phyloP scores from a whole-genome alignment of 148 eudicot genomes.

The Silene uniflora region DNA sequence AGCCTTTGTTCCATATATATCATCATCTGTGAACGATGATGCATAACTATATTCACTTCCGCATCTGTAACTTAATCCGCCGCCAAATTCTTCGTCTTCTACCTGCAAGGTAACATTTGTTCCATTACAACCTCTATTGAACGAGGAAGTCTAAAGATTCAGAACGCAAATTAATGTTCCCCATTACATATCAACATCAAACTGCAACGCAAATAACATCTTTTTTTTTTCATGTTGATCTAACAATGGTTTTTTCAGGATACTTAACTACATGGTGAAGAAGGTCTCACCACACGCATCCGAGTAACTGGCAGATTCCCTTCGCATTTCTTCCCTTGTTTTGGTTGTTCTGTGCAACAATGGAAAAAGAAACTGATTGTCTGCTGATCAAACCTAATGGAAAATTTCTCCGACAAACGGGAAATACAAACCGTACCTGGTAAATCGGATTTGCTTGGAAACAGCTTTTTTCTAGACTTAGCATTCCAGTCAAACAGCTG shows the following conservation, averaged over 20 bases:
- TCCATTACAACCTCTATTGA: too few relatives aligned
- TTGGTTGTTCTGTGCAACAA: constrained; percentile 49
- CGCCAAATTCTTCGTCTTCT: constrained; percentile 62
- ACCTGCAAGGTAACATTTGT: constrained; percentile 32
- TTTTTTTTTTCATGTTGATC: not conserved
- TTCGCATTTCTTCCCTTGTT: constrained; percentile 65
- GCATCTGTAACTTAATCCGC: constrained; percentile 51
- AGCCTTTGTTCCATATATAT: constrained; percentile 50
- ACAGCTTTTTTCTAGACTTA: constrained; percentile 89
- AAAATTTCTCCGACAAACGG: not conserved
- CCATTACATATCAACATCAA: too few relatives aligned
- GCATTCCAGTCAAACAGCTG: constrained; percentile 98
- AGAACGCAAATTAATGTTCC: too few relatives aligned
- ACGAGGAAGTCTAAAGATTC: too few relatives aligned
- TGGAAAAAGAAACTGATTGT: too few relatives aligned
- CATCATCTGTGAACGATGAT: constrained; percentile 86
- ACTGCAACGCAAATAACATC: too few relatives aligned
- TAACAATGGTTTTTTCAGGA: not conserved
- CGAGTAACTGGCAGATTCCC: constrained; percentile 58
- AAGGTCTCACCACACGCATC: constrained; percentile 45
- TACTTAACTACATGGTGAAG: not conserved
- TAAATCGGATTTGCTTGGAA: constrained; percentile 64
- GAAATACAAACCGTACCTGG: constrained; percentile 44
- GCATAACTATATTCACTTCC: constrained; percentile 80
- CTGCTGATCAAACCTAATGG: constrained; percentile 3